Conservation (phyloP, 2,329 filamentous ascomycete species). For the Beauveria sp. region DNA sequence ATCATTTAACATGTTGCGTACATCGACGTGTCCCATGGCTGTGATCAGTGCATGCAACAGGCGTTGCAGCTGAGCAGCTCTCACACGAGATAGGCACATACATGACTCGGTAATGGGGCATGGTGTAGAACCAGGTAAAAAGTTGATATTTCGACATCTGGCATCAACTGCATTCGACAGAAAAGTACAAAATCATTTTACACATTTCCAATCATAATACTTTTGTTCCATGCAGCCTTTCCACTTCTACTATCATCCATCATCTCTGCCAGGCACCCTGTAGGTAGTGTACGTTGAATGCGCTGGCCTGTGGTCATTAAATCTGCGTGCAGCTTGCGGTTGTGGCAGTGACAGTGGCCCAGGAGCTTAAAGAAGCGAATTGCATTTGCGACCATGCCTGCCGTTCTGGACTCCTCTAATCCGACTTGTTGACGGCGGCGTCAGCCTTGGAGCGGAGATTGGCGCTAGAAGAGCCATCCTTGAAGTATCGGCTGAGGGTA, state of each 20-base stretch:
- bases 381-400: constrained; percentile 1
- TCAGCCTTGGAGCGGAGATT: constrained; percentile 87
- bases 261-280: background rate
- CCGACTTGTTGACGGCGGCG: constrained; percentile 61
- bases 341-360: background rate
- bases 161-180: background rate
- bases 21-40: no score
- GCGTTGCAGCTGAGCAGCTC: no score
- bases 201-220: constrained; percentile 10
- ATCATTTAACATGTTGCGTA: no score
- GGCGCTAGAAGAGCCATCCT: constrained; percentile 64
- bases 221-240: background rate
- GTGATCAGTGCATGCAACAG: no score
- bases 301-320: background rate
- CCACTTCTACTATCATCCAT: constrained; percentile 1
- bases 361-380: background rate
- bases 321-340: background rate
- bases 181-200: constrained; percentile 10
- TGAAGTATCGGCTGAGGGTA: constrained; percentile 88
- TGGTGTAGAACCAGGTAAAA: background rate
- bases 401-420: constrained; percentile 37
- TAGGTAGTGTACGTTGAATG: background rate
- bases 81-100: no score
- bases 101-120: no score
- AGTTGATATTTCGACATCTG: background rate